Evolutionary conservation across 2,329 filamentous ascomycete species (phyloP).

Genomic region (Huntiella abstrusa): DNA sequence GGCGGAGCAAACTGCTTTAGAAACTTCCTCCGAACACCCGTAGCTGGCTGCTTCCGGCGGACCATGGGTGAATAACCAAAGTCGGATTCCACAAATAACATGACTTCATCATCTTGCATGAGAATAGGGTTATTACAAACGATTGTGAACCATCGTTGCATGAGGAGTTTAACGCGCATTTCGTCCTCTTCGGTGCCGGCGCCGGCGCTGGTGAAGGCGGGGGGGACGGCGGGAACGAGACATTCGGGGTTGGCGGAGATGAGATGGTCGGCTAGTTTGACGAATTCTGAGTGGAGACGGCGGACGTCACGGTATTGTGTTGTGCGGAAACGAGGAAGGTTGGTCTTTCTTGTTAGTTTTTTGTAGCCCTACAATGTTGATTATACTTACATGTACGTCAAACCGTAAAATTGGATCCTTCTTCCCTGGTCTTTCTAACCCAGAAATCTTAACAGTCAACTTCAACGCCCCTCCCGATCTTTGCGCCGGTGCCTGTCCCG

Average conservation of each 20-base stretch:
- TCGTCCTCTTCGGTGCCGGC: constrained; percentile 96
- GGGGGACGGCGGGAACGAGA: constrained; percentile 81
- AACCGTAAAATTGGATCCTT: constrained; percentile 92
- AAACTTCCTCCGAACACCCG: constrained; percentile 83
- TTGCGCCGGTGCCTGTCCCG: constrained; percentile 27
- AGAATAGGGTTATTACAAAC: constrained; percentile 83
- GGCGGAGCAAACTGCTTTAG: constrained; percentile 97
- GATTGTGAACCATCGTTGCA: constrained; percentile 91
- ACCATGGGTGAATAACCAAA: constrained; percentile 95
- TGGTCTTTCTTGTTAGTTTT: constrained; percentile 44
- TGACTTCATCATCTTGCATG: constrained; percentile 90
- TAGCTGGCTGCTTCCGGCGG: constrained; percentile 89
- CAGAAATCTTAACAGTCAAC: constrained; percentile 87
- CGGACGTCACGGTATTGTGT: constrained; percentile 97
- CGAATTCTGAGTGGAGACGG: constrained; percentile 84
- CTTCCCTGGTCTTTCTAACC: constrained; percentile 76
- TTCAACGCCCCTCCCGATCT: constrained; percentile 34
- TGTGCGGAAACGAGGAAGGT: constrained; percentile 92
- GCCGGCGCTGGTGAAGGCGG: constrained; percentile 83
- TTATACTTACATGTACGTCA: constrained; percentile 67
- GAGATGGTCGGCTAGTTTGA: constrained; percentile 88
- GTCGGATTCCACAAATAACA: constrained; percentile 96
- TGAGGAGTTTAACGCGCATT: constrained; percentile 62
- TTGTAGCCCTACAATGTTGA: background rate
- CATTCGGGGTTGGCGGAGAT: constrained; percentile 96